Conservation (phyloP, 306 rosid species). For the Echinosophora koreensis region DNA sequence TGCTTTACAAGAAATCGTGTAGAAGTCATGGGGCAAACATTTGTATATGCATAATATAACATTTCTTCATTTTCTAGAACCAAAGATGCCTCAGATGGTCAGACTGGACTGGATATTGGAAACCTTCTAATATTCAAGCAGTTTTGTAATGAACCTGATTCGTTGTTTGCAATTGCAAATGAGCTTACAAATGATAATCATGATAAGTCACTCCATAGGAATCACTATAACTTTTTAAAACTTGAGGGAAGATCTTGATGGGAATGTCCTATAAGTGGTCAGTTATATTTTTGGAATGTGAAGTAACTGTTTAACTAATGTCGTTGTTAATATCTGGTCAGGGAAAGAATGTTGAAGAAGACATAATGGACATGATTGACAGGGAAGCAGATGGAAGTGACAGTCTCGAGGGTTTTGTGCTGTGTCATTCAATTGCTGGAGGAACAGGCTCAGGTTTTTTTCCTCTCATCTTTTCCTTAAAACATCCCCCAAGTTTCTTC, state of each 20-base stretch:
- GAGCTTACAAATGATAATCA: slow-evolving; percentile 25
- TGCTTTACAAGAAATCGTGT: background rate
- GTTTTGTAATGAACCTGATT: slow-evolving; percentile 1
- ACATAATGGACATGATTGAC: slow-evolving; percentile 99
- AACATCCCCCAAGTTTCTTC: slow-evolving; percentile 29
- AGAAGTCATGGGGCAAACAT: slow-evolving; percentile 18
- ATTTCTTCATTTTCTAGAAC: background rate
- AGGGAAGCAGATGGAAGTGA: slow-evolving; percentile 99
- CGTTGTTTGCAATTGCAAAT: slow-evolving; percentile 14
- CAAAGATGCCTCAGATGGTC: slow-evolving; percentile 1
- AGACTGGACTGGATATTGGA: slow-evolving; percentile 3
- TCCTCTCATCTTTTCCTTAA: slow-evolving; percentile 17
- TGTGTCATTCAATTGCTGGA: slow-evolving; percentile 98
- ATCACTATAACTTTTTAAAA: background rate
- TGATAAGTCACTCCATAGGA: slow-evolving; percentile 7
- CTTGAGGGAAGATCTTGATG: slow-evolving; percentile 23
- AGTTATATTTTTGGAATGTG: background rate
- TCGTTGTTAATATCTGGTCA: slow-evolving; percentile 52
- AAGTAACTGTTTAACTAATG: slow-evolving; percentile 23
- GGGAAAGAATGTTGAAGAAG: slow-evolving; percentile 99
- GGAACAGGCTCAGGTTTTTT: slow-evolving; percentile 97
- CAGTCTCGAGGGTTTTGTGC: slow-evolving; percentile 99
- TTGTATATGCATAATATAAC: slow-evolving; percentile 3
- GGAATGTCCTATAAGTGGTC: slow-evolving; percentile 8
- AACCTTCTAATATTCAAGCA: slow-evolving; percentile 25